Base-by-base conservation (phyloP, 2,329 filamentous ascomycete species). In the Colletotrichum aenigma region DNA sequence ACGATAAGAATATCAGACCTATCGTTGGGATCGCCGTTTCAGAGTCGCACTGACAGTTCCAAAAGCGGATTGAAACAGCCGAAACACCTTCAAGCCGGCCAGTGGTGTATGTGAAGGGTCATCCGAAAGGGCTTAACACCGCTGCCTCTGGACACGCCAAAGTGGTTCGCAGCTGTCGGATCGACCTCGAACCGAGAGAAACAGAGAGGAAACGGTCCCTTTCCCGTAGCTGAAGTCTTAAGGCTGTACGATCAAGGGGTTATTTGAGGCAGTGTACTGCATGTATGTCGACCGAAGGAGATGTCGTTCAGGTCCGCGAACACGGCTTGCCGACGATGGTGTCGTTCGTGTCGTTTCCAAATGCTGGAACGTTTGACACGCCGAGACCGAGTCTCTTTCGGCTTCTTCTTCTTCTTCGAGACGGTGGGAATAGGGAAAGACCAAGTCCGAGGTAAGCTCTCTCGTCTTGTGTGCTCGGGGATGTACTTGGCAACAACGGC, bases 1-100 rank as follows among this genome's bases (percentile, higher is more conserved):
- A 76, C 74, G 76, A 79, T 81, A 77, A 76, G 80, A 81, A 80
- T 78, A 81, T 79, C 79, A 80, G 79, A 81, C 76, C 79, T 81
- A 80, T 81, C 78, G 77, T 79, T 79, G 80, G 81, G 83, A 86
- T 85, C 83, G 82, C 83, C 82, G 81, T 83, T 84, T 83, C 81
- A 83, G 79, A 80, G 79, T 83, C 80, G 83, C 81, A 84, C 81
- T 82, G 82, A 83, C 81, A 79, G 78, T 80, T 80, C 79, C 78
- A 74, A 79, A 81, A 78, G 79, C 79, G 78, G 80, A 82, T 84
- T 83, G 82, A 85, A 85, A 85, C 84, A 80, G 80, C 82, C 84
- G 82, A 86, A 85, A 85, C 84, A 81, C 81, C 79, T 78, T 77
- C 74, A 79, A 81, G 81, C 80, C 80, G 80, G 81, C 80, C 79